A percentile compares a stretch with the other conserved stretches of the same genome.
These are phyloP conservation scores for Tuber borchii DNA, from an alignment of 495 filamentous ascomycete genomes.

Conservation along the genomic window DNA sequence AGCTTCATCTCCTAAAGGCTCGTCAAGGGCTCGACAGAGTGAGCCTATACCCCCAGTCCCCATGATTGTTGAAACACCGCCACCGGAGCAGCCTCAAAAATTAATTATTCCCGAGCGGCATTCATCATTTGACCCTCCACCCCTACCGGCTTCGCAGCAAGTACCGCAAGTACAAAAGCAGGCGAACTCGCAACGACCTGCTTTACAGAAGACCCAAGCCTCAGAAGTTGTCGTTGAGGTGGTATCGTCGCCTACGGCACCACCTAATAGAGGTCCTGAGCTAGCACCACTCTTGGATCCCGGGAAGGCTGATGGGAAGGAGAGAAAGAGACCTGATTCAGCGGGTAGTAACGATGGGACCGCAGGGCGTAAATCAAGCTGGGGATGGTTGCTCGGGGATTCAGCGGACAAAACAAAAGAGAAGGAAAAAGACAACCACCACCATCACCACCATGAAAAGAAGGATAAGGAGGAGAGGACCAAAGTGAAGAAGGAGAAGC, in stretches of 20 bases:
- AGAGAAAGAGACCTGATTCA: slow-evolving; percentile 53
- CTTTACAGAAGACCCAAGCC: slow-evolving; percentile 10
- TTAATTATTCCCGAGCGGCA: slow-evolving; percentile 38
- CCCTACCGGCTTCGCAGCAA: slow-evolving; percentile 30
- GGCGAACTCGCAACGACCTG: slow-evolving; percentile 26
- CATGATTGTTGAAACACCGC: slow-evolving; percentile 63
- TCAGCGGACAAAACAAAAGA: slow-evolving; percentile 45
- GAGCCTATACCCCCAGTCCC: slow-evolving; percentile 50
- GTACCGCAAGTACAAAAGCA: slow-evolving; percentile 17
- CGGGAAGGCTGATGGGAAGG: slow-evolving; percentile 47
- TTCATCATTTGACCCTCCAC: slow-evolving; percentile 41
- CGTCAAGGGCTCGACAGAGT: slow-evolving; percentile 31
- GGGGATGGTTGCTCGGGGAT: slow-evolving; percentile 65
- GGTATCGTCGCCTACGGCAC: not conserved
- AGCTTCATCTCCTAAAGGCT: slow-evolving; percentile 33
- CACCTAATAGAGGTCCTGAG: not conserved
- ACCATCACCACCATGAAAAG: slow-evolving; percentile 51
- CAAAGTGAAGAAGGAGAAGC: slow-evolving; percentile 54
- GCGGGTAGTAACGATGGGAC: slow-evolving; percentile 46
- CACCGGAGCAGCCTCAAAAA: slow-evolving; percentile 46
- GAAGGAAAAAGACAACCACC: slow-evolving; percentile 57
- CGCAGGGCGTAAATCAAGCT: slow-evolving; percentile 65
- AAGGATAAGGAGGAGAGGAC: slow-evolving; percentile 55
- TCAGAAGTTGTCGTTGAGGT: slow-evolving; percentile 19
- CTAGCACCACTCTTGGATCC: not conserved